Percentiles rank a stretch among this genome's conserved stretches.
Conservation (phyloP, 2,329 filamentous ascomycete genomes). For the Clathrospora elynae region DNA sequence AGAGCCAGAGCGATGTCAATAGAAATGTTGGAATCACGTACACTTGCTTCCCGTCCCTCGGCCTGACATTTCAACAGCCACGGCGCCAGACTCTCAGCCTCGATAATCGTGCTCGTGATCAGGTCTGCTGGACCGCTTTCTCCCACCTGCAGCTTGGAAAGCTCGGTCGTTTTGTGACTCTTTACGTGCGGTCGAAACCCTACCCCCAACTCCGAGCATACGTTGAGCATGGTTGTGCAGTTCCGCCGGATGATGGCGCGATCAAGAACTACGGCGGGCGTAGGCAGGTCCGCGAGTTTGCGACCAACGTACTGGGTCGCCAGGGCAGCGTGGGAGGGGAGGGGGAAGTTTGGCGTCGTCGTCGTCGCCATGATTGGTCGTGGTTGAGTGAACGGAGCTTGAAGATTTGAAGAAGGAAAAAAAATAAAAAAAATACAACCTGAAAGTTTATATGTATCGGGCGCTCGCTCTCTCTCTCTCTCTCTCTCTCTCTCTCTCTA, state of each 20-base stretch:
- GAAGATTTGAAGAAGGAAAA: no score
- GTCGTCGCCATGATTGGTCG: no score
- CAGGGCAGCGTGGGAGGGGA: constrained; percentile 16
- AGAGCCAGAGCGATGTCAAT: neutral
- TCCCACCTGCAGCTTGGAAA: constrained; percentile 73
- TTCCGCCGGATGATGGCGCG: constrained; percentile 68
- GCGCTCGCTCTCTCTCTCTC: no score
- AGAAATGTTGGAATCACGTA: constrained; percentile 44
- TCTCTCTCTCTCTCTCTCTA: no score
- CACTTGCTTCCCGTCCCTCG: constrained; percentile 63
- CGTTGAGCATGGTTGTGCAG: constrained; percentile 72
- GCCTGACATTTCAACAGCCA: constrained; percentile 64
- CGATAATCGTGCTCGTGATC: constrained; percentile 74
- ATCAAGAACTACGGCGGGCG: constrained; percentile 72
- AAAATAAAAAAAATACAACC: no score
- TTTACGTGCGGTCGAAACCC: constrained; percentile 80
- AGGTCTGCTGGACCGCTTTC: constrained; percentile 60
- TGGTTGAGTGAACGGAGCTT: no score
- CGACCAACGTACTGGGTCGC: constrained; percentile 61
- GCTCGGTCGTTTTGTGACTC: constrained; percentile 78
- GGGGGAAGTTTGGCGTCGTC: constrained; percentile 26
- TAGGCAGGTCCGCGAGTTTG: constrained; percentile 63
- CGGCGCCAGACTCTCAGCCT: constrained; percentile 70
- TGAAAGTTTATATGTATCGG: no score
- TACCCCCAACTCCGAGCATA: constrained; percentile 63